Evolutionary conservation across 352 stramenopile species (phyloP).

Genomic region (Globisporangium alternatum): DNA sequence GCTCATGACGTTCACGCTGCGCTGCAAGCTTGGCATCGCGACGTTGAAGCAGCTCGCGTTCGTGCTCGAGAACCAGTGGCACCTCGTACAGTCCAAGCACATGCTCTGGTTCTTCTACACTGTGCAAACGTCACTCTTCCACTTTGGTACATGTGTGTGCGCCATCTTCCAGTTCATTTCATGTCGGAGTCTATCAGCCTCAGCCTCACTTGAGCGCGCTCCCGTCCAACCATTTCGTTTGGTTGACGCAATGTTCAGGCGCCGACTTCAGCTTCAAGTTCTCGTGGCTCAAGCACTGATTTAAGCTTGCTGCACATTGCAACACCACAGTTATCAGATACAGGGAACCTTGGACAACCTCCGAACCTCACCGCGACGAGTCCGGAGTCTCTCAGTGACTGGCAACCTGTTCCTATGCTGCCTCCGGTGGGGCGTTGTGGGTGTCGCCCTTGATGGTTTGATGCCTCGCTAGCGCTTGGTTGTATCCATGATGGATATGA

Average conservation of each 20-base stretch:
- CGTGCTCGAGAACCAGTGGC: constrained; percentile 27
- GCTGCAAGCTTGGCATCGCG: constrained; percentile 17
- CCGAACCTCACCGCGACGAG: too few relatives aligned
- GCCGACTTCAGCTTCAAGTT: background rate
- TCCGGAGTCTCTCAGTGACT: too few relatives aligned
- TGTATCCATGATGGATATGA: too few relatives aligned
- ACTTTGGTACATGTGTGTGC: constrained; percentile 16
- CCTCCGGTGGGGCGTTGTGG: too few relatives aligned
- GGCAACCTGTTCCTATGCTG: too few relatives aligned
- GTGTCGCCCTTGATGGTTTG: too few relatives aligned
- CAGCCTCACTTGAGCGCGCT: background rate
- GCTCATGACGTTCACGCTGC: constrained; percentile 7
- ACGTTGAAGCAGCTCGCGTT: constrained; percentile 25
- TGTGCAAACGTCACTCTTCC: constrained; percentile 19
- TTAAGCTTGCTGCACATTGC: too few relatives aligned
- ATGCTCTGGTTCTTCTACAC: constrained; percentile 26
- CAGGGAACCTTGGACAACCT: too few relatives aligned
- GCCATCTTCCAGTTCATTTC: background rate
- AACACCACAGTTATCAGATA: too few relatives aligned
- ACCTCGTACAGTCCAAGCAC: constrained; percentile 24
- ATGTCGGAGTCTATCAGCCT: background rate
- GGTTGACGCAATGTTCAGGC: background rate
- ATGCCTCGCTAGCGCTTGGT: too few relatives aligned
- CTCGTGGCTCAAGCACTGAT: background rate
- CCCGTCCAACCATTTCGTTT: background rate